Evolutionary conservation across 306 rosid species (phyloP).

Genomic region (Phaseolus lunatus): DNA sequence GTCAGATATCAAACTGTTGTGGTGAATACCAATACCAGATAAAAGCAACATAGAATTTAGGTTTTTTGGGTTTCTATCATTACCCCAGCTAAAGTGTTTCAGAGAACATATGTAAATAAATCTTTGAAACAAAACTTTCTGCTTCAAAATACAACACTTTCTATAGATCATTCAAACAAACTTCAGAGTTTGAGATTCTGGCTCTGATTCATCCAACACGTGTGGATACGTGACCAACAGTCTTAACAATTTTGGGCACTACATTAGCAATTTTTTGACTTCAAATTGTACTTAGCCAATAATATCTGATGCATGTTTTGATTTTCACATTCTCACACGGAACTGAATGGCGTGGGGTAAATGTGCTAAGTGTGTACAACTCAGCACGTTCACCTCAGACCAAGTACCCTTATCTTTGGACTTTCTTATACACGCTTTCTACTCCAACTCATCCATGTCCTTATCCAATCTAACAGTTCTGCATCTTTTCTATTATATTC

Average conservation of each 20-base stretch:
- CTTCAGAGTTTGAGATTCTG: too few species aligned
- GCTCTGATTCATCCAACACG: background rate
- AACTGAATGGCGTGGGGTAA: background rate
- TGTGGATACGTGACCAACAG: background rate
- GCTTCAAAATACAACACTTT: too few species aligned
- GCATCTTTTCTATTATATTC: too few species aligned
- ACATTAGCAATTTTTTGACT: background rate
- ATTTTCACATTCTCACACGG: background rate
- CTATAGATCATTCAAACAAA: too few species aligned
- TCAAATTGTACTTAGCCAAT: background rate
- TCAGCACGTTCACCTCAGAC: background rate
- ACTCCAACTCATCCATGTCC: background rate
- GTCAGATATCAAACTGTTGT: too few species aligned
- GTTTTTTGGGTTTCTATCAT: too few species aligned
- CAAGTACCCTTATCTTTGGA: background rate
- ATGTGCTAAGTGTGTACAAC: background rate
- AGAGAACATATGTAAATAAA: too few species aligned
- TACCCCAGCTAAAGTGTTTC: background rate
- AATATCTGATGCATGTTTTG: background rate
- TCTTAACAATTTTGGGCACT: slow-evolving; percentile 14
- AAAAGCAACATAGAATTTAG: too few species aligned
- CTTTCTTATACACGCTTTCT: background rate
- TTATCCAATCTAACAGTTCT: too few species aligned
- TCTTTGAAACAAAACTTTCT: too few species aligned
- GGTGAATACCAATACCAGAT: too few species aligned